Conservation (phyloP, 306 rosid species). For the Cicer bijugum region DNA sequence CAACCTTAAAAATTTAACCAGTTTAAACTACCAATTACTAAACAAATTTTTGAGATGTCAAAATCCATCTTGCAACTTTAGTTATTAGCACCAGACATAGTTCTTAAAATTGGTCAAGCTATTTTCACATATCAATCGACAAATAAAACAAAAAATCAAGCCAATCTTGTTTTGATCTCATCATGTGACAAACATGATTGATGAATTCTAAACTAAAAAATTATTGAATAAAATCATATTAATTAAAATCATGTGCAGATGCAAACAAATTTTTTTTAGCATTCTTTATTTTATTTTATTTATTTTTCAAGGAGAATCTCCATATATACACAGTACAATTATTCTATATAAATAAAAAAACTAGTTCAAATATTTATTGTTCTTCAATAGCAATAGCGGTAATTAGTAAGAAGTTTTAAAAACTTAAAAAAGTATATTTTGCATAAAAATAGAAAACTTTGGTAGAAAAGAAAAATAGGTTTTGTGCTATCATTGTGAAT, state of each 20-base stretch:
- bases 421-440: no score
- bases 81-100: background rate
- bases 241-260: background rate
- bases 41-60: background rate
- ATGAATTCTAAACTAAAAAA: background rate
- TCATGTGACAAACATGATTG: conserved; percentile 23
- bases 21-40: background rate
- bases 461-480: no score
- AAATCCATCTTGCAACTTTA: background rate
- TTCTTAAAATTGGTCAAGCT: background rate
- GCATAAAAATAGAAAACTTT: no score
- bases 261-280: background rate
- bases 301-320: background rate
- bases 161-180: background rate
- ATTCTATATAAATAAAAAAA: background rate
- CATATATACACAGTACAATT: background rate
- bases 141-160: conserved; percentile 3
- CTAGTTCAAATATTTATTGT: no score
- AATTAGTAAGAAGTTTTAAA: no score
- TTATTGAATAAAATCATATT: background rate
- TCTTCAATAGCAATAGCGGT: no score
- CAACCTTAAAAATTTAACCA: background rate
- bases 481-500: no score
- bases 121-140: background rate
- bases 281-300: background rate